Evolutionary conservation across 768 basidiomycete species (phyloP), one percentile per base, ranked within the genome.

Genomic region (Termitomyces sp.): DNA sequence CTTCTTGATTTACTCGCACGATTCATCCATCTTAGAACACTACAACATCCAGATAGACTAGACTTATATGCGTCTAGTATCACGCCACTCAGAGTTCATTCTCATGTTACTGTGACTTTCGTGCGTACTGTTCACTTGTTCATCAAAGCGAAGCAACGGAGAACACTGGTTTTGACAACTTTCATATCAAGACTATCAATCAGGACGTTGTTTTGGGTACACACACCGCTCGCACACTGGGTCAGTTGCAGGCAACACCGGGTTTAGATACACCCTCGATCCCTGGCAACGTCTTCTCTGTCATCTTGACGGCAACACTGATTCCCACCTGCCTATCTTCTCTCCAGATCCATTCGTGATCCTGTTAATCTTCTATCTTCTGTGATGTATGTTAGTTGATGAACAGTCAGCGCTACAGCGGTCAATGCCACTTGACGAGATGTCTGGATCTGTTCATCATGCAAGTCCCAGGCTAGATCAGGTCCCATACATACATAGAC

Each of bases 1-100:
- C 74, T 32, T 62, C 58, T 43, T 61, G 15, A 57, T 19, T 35
- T 24, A 3, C 26, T 45, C 7, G 15, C 37, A 30, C n/a, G 14
- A 45, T n/a, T 5, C 45, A 40, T 3, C 12, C 14, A 55, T 37
- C 24, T 17, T 30, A 17, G 14, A 48, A 15, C 24, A 28, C 35
- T n/a, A 21, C 15, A 46, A 42, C 9, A 37, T 21, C 1, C 30
- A 52, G 28, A 34, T 26, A 26, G 24, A 49, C 24, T n/a, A 12
- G 17, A 28, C 24, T n/a, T 10, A 10, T 14, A 34, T 12, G 34
- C 34, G 12, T 34, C 34, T 34, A 34, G 12, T 17, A 37, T 37
- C 12, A 26, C 48, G 35, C 10, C 24, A 38, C 37, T 37, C 7
- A 19, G 9, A 40, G n/a, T 10, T 28, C 5, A 24, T 26, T 15